A percentile compares a stretch with the other conserved stretches of the same genome.
These are phyloP conservation scores for Vigna mungo DNA, from an alignment of 306 rosid species.

Conservation along the genomic window DNA sequence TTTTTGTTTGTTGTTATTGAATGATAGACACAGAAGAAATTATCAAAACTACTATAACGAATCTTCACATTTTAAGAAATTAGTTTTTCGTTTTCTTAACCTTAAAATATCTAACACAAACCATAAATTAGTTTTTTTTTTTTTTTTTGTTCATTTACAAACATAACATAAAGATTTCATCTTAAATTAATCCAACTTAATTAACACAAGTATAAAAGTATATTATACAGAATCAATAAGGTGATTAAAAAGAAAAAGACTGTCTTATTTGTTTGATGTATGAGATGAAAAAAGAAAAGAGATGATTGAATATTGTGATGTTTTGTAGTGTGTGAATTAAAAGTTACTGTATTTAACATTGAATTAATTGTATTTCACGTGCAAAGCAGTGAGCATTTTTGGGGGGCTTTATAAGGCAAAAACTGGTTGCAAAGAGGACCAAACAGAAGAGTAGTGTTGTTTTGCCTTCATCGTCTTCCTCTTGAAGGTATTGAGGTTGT, in stretches of 20 bases:
- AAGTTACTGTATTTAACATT: background rate
- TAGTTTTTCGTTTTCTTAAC: too few species aligned
- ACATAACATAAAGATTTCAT: too few species aligned
- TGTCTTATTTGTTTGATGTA: slow-evolving; percentile 2
- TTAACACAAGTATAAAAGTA: too few species aligned
- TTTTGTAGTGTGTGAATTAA: background rate
- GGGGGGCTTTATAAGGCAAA: slow-evolving; percentile 55
- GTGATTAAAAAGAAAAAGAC: background rate
- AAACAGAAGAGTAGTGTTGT: slow-evolving; percentile 5
- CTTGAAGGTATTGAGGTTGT: slow-evolving; percentile 5
- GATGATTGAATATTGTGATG: too few species aligned
- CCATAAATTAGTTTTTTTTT: too few species aligned
- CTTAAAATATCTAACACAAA: too few species aligned
- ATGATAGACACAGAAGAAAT: background rate
- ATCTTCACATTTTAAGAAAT: too few species aligned
- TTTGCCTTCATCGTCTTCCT: background rate
- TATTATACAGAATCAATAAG: too few species aligned
- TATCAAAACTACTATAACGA: background rate
- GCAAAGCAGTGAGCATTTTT: slow-evolving; percentile 58
- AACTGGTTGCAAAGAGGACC: slow-evolving; percentile 38
- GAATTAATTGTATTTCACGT: slow-evolving; percentile 60
- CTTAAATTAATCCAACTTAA: too few species aligned
- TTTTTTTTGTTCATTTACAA: too few species aligned
- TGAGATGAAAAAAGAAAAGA: background rate
- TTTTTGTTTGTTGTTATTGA: slow-evolving; percentile 1